Conservation (phyloP, 2,329 filamentous ascomycete genomes). For the Tolypocladium ovalisporum region DNA sequence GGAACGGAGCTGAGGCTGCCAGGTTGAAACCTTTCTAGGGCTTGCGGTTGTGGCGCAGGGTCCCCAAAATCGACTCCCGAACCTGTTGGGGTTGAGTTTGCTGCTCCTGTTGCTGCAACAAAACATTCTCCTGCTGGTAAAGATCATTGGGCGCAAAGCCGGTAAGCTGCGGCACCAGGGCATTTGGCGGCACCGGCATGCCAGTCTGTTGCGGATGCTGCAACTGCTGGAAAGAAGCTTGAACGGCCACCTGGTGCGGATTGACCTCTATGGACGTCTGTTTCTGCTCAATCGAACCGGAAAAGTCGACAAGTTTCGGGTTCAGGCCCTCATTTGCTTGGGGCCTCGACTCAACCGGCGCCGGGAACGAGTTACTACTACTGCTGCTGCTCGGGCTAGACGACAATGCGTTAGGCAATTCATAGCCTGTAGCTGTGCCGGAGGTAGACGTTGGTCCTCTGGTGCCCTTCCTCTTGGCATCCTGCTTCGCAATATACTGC, state of each 20-base stretch:
- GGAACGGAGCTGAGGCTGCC: conserved; percentile 44
- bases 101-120: conserved; percentile 16
- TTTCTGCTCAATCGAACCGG: conserved; percentile 84
- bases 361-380: conserved; percentile 31
- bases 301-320: conserved; percentile 85
- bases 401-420: conserved; percentile 26
- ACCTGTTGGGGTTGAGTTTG: conserved; percentile 25
- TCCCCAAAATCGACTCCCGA: conserved; percentile 74
- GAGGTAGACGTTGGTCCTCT: conserved; percentile 17
- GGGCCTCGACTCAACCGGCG: conserved; percentile 30
- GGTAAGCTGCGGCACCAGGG: conserved; percentile 13
- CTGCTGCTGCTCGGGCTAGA: conserved; percentile 13
- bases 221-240: conserved; percentile 19
- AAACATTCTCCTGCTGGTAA: conserved; percentile 21
- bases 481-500: conserved; percentile 83
- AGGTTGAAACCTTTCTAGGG: conserved; percentile 44
- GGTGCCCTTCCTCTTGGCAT: conserved; percentile 49
- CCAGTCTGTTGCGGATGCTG: conserved; percentile 23
- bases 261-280: conserved; percentile 57
- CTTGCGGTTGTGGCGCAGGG: conserved; percentile 60
- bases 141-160: conserved; percentile 16
- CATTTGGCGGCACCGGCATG: conserved; percentile 16
- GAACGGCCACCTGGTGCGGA: conserved; percentile 20
- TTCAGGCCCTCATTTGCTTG: conserved; percentile 50
- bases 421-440: conserved; percentile 22